Base-by-base conservation (phyloP, 495 filamentous ascomycete species). In the Neurospora intermedia region DNA sequence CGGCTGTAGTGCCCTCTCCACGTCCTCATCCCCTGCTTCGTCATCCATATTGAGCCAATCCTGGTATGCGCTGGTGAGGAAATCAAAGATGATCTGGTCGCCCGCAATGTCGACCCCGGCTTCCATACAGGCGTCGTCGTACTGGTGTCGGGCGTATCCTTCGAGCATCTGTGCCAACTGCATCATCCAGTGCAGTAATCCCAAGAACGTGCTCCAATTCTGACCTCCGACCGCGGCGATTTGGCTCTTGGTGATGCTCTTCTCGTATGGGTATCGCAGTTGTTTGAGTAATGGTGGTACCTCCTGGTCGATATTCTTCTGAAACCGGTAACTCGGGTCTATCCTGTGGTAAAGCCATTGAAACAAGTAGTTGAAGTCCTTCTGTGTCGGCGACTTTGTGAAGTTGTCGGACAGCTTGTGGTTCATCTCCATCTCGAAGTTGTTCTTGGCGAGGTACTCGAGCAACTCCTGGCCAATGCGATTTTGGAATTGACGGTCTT, bases 171-270 rank as follows among this genome's bases (percentile, higher is more conserved):
- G 88, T 15, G 94, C 93, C 69, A 98, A 83, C 81, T 98, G 94
- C 94, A 99, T 96, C 89, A 99, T 91, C 96, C 96, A 99, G 81
- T 99, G 95, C 69, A 99, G 85, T 82, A 98, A 85, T 0, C 94
- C 96, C 35, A 99, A 84, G 78, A 98, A 97, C 0, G 92, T 93
- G 39, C 91, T 90, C 96, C 96, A 99, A 77, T 97, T 98, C 78
- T 95, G 93, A 11, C 94, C 94, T 71, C 96, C 96, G 6, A 98
- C 96, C 1, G 96, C 95, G 1, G 93, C 87, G 69, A 98, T 94
- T 78, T 97, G 94, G 39, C 92, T 95, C 78, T 98, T 98, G 69
- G 93, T 96, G 78, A 98, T 98, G 77, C 88, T 92, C 79, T 92
- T 93, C 76, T 96, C 93, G 77, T 92, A 98, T 0, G 96, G 96